Conservation (phyloP, 306 rosid species). For the cucumber (Cucumis sativus) region Cucumber_9930_V3 NC_026658.2:4308001-4308500, state of each 20-base stretch:
- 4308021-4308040: conserved; percentile 57
- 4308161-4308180: conserved; percentile 71
- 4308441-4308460: conserved; percentile 72
- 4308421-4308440: conserved; percentile 49
- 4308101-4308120: conserved; percentile 64
- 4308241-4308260: conserved; percentile 83
- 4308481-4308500: too few relatives aligned
- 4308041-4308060: conserved; percentile 69
- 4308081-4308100: conserved; percentile 49
- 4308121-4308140: conserved; percentile 81
- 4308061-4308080: conserved; percentile 69
- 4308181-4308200: conserved; percentile 48
- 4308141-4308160: conserved; percentile 83
- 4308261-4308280: conserved; percentile 64
- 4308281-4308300: background rate
- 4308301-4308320: background rate
- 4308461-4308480: background rate
- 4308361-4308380: conserved; percentile 52
- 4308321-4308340: background rate
- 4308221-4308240: conserved; percentile 57
- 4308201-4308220: conserved; percentile 67
- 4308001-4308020: conserved; percentile 50
- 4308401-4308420: conserved; percentile 34
- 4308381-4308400: conserved; percentile 51
- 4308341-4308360: background rate